Evolutionary conservation across 2,329 filamentous ascomycete genomes (phyloP).

Genomic region (Ophiostoma himal-ulmi): DNA sequence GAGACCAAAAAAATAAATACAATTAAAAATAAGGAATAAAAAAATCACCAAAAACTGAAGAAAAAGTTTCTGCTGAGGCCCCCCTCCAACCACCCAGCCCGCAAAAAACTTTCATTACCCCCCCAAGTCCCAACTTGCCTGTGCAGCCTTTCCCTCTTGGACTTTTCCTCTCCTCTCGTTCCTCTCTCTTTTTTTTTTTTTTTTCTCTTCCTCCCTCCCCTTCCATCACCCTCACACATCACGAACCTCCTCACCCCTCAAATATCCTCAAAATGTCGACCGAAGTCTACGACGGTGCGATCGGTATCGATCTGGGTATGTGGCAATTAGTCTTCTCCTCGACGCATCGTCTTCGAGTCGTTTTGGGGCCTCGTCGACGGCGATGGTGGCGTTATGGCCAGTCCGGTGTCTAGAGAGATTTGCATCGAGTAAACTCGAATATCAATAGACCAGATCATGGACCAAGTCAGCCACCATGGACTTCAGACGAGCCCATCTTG

Average conservation of each 20-base stretch:
- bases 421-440: not conserved
- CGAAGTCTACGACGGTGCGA: slow-evolving; percentile 98
- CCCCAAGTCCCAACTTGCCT: not conserved
- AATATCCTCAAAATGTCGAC: slow-evolving; percentile 62
- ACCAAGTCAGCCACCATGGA: no score
- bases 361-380: not conserved
- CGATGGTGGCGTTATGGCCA: not conserved
- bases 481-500: not conserved
- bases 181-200: slow-evolving; percentile 12
- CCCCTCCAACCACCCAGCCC: slow-evolving; percentile 16
- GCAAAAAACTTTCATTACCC: slow-evolving; percentile 20
- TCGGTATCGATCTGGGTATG: slow-evolving; percentile 99
- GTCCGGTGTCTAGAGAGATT: not conserved
- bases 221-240: slow-evolving; percentile 14
- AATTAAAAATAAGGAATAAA: slow-evolving; percentile 13
- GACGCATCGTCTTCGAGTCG: not conserved
- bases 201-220: not conserved
- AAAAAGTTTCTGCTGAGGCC: slow-evolving; percentile 21
- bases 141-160: slow-evolving; percentile 2
- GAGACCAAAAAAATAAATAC: slow-evolving; percentile 22
- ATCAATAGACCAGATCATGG: not conserved
- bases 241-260: slow-evolving; percentile 11
- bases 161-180: slow-evolving; percentile 10
- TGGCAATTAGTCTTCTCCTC: slow-evolving; percentile 26
- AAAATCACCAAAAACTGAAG: not conserved